Conservation (phyloP, 495 filamentous ascomycete genomes). For the Talaromyces thailandensis region DNA sequence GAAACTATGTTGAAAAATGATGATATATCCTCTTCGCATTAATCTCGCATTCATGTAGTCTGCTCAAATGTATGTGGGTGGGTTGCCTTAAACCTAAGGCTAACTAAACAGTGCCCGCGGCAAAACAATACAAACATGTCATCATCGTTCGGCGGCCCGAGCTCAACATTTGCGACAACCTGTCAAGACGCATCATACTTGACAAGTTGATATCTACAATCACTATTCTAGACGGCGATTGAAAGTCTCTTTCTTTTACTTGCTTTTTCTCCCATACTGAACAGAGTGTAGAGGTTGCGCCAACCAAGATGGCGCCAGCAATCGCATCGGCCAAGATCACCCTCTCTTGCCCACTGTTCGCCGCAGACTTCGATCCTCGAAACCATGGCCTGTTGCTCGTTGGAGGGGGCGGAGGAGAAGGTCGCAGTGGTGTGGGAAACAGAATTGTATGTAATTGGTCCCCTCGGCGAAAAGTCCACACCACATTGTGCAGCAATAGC, state of each 20-base stretch:
- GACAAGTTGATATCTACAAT: neutral
- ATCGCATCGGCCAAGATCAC: conserved; percentile 56
- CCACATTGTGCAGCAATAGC: neutral
- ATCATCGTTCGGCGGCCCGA: neutral
- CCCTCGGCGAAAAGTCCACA: conserved; percentile 1
- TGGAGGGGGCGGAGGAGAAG: conserved; percentile 85
- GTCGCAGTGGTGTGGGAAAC: conserved; percentile 78
- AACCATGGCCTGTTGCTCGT: conserved; percentile 68
- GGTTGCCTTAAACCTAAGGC: neutral
- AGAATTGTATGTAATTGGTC: conserved; percentile 57
- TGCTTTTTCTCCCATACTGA: neutral
- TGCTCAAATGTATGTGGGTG: neutral
- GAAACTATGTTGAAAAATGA: neutral
- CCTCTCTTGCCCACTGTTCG: conserved; percentile 80
- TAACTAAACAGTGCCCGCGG: neutral
- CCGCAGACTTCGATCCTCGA: conserved; percentile 79
- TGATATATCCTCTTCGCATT: neutral
- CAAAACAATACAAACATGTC: neutral
- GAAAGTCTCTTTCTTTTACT: neutral
- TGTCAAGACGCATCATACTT: neutral
- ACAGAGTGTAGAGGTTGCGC: neutral
- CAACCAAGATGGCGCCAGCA: conserved; percentile 36
- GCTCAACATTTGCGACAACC: neutral
- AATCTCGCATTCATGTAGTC: neutral
- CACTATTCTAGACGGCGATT: neutral